Conservation (phyloP, 805 yeast species). For the Sungouiozyma intestinalis region DNA sequence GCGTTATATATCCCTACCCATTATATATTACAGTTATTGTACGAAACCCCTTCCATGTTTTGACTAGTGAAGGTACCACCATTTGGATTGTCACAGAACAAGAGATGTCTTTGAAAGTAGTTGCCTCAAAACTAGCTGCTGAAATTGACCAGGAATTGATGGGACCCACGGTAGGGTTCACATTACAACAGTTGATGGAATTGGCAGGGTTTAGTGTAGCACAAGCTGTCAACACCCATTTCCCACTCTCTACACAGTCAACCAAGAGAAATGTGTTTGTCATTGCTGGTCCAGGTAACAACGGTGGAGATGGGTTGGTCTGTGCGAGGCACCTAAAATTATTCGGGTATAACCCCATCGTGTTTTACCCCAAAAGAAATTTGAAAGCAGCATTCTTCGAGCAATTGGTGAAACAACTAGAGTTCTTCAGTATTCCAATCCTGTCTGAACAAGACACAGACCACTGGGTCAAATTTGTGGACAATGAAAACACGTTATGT, state of each 20-base stretch:
- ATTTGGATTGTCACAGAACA: neutral
- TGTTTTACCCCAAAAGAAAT: conserved; percentile 70
- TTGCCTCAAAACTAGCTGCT: conserved; percentile 51
- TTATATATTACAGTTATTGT: neutral
- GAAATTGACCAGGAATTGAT: conserved; percentile 76
- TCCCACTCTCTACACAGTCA: conserved; percentile 33
- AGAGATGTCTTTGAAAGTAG: conserved; percentile 25
- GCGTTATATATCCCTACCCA: neutral
- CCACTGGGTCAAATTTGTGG: conserved; percentile 19
- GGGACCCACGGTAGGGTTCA: conserved; percentile 51
- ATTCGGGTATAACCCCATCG: conserved; percentile 66
- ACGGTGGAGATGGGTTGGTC: conserved; percentile 93
- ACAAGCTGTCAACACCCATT: conserved; percentile 61
- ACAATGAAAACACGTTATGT: conserved; percentile 32
- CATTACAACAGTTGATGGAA: conserved; percentile 56
- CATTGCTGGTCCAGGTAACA: conserved; percentile 91
- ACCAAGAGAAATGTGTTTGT: conserved; percentile 48
- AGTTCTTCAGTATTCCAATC: conserved; percentile 51
- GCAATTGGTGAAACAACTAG: conserved; percentile 56
- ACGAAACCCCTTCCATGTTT: neutral
- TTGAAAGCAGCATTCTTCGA: conserved; percentile 43
- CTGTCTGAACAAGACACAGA: conserved; percentile 33
- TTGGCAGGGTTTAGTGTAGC: conserved; percentile 94
- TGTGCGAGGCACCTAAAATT: conserved; percentile 84
- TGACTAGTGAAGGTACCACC: neutral